Percentiles rank a stretch among this genome's conserved stretches.
phyloP scores from a whole-genome alignment of 768 basidiomycete species.

The Trametes cingulata region DNA sequence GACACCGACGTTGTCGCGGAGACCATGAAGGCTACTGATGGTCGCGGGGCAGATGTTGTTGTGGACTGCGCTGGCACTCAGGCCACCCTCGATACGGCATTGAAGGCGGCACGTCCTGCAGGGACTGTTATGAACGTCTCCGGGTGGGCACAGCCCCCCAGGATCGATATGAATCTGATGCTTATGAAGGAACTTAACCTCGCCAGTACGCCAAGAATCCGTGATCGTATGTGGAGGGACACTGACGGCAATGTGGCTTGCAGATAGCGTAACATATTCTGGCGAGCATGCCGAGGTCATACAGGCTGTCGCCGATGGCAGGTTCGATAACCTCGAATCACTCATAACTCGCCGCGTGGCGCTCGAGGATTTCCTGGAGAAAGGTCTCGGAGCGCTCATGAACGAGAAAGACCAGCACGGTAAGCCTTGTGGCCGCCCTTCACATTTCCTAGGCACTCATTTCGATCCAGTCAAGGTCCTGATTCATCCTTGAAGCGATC shows the following conservation, averaged over 20 bases:
- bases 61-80: conserved; percentile 52
- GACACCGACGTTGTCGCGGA: conserved; percentile 29
- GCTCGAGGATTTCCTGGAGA: conserved; percentile 43
- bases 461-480: conserved; percentile 11
- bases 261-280: conserved; percentile 41
- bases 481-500: conserved; percentile 4
- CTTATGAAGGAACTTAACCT: conserved; percentile 40
- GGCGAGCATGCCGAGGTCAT: conserved; percentile 42
- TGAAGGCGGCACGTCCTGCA: conserved; percentile 38
- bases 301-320: conserved; percentile 39
- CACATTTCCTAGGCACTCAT: not conserved
- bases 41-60: conserved; percentile 44
- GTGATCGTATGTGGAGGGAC: not conserved
- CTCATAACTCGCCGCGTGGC: conserved; percentile 44
- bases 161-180: conserved; percentile 40
- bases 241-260: not conserved
- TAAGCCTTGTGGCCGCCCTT: conserved; percentile 20
- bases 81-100: conserved; percentile 37
- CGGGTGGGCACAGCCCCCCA: conserved; percentile 40
- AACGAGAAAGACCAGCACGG: conserved; percentile 44
- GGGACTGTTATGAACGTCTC: conserved; percentile 48
- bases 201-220: conserved; percentile 35
- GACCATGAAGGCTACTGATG: conserved; percentile 31
- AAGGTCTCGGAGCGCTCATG: conserved; percentile 42
- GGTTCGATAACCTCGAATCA: conserved; percentile 39